Evolutionary conservation across 1,284 basidiomycete species (phyloP), one percentile per base, ranked within the genome.

Genomic region (Ustilago curta): DNA sequence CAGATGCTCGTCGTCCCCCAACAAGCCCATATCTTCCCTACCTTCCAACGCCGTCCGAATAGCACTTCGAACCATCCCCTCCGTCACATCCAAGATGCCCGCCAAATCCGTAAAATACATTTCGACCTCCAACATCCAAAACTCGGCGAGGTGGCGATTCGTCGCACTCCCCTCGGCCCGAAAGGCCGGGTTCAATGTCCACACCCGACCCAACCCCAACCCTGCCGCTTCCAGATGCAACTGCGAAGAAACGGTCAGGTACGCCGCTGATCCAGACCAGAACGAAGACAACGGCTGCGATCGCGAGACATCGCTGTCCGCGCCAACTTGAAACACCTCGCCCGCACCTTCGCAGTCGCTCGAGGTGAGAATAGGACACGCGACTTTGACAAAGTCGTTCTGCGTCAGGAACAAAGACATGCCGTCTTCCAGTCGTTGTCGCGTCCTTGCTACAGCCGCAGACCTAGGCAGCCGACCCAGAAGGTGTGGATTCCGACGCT

Each of bases 331-430:
- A 84, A 99, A 99, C 1, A 93, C 90, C 86, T 98, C 95, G 19
- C 97, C 96, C 4, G 93, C 95, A n/a, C 96, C 97, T 87, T 99
- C 96, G 75, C 95, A 96, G 85, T 99, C 97, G 72, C 91, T 94
- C 8, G 90, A 90, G 0, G 96, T 98, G 40, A 97, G 87, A 45
- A 98, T 88, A 0, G 97, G 96, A 0, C 94, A 92, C 76, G 96
- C 91, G 18, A 90, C 88, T 78, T 92, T 90, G 49, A 88, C 86
- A 84, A 97, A 98, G 32, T 91, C 93, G 85, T 93, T 23, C 11
- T 3, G 4, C 0, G 48, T 14, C 16, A 71, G 39, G 14, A 42
- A 81, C 6, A 42, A 21, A 4, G 59, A 32, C 58, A 83, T 68
- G 4, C 69, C 76, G 1, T 16, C 6, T 40, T 80, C 80, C 18